These are phyloP conservation scores for Penstemon barbatus DNA, from an alignment of 257 asterid genomes.

Conservation along the genomic window DNA sequence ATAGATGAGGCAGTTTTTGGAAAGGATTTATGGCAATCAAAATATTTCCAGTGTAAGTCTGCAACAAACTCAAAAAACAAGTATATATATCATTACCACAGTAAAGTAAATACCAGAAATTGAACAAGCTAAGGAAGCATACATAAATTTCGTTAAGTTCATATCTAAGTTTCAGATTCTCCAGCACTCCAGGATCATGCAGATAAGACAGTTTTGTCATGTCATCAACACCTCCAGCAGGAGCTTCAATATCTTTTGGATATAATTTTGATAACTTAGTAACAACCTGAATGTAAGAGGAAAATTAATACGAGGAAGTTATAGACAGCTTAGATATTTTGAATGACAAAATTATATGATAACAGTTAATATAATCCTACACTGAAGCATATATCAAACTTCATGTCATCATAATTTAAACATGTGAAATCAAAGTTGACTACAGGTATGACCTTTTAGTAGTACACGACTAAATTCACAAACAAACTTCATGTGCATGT, in stretches of 20 bases:
- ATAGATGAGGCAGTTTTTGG: constrained; percentile 88
- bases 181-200: constrained; percentile 97
- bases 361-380: neutral
- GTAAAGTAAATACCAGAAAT: constrained; percentile 16
- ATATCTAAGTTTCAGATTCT: constrained; percentile 82
- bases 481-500: constrained; percentile 15
- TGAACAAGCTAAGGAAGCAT: constrained; percentile 27
- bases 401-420: constrained; percentile 6
- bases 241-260: constrained; percentile 94
- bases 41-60: constrained; percentile 98
- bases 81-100: constrained; percentile 29
- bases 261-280: constrained; percentile 70
- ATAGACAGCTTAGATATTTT: neutral
- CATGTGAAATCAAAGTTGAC: neutral
- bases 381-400: constrained; percentile 9
- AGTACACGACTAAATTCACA: constrained; percentile 6
- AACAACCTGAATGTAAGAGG: constrained; percentile 50
- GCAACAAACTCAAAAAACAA: constrained; percentile 40
- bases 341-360: neutral
- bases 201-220: constrained; percentile 94
- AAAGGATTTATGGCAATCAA: constrained; percentile 96
- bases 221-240: constrained; percentile 98
- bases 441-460: constrained; percentile 1
- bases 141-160: constrained; percentile 98
- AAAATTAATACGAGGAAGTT: constrained; percentile 17